phyloP scores from a whole-genome alignment of 2,329 filamentous ascomycete genomes.

The Aspergillus aculeatinus region DNA sequence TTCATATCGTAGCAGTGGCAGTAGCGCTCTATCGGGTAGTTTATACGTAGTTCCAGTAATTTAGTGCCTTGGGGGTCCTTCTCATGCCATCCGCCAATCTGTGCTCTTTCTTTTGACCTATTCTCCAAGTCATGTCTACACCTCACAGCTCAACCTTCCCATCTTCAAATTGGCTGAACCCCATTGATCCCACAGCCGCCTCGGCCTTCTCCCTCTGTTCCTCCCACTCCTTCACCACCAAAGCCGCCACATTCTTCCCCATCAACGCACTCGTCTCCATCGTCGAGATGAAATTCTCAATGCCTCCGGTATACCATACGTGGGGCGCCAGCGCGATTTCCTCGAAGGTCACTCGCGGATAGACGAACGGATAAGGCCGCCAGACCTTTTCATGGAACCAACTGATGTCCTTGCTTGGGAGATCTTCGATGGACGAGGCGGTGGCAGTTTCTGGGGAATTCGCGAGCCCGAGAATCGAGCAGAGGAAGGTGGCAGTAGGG shows the following conservation, averaged over 20 bases:
- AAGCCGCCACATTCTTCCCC: conserved; percentile 63
- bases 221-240: conserved; percentile 56
- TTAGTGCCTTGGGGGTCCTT: too few species aligned
- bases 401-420: conserved; percentile 54
- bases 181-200: conserved; percentile 5
- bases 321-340: conserved; percentile 62
- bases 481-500: conserved; percentile 49
- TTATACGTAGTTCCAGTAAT: too few species aligned
- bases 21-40: too few species aligned
- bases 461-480: conserved; percentile 49
- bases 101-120: too few species aligned
- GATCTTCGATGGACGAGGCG: conserved; percentile 33
- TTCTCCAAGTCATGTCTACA: background rate
- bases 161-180: background rate
- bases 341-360: conserved; percentile 85
- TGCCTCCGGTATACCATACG: conserved; percentile 62
- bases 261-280: conserved; percentile 96
- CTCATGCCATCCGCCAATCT: background rate
- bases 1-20: background rate
- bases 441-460: conserved; percentile 9
- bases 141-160: conserved; percentile 13
- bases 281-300: conserved; percentile 92
- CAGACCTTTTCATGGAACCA: conserved; percentile 80
- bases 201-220: conserved; percentile 22
- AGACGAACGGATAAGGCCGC: conserved; percentile 79